Conservation (phyloP, 495 filamentous ascomycete species). For the Coniosporium apollinis region DNA sequence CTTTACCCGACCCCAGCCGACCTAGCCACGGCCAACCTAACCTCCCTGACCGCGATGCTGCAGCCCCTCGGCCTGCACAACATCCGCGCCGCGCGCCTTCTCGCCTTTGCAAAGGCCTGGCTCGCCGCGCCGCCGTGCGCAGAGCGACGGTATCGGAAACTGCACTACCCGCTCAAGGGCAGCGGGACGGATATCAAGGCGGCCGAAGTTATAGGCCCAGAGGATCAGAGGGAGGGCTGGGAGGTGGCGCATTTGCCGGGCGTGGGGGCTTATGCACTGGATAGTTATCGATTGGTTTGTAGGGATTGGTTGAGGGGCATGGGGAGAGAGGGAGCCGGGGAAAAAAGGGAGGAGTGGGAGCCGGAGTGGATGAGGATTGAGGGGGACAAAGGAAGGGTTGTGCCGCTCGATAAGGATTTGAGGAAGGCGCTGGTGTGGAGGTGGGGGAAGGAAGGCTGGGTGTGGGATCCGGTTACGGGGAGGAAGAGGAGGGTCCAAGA, state of each 20-base stretch:
- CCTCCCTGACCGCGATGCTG: neutral
- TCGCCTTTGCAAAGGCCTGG: neutral
- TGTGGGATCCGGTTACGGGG: too few species aligned
- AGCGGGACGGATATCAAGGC: conserved; percentile 1
- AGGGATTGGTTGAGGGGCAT: neutral
- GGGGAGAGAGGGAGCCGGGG: neutral
- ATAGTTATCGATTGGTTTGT: neutral
- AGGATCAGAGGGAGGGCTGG: conserved; percentile 1
- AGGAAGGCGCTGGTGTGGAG: neutral
- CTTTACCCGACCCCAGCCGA: neutral
- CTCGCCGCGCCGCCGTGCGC: neutral
- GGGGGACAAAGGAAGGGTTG: too few species aligned
- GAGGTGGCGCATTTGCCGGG: conserved; percentile 4
- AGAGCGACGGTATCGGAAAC: neutral
- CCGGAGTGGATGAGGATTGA: conserved; percentile 1
- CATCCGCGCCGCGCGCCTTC: neutral
- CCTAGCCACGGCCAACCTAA: neutral
- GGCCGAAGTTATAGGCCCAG: neutral
- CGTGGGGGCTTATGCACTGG: conserved; percentile 1
- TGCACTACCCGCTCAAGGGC: too few species aligned
- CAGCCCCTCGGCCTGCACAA: conserved; percentile 1
- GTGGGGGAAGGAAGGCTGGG: neutral
- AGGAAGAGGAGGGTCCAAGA: too few species aligned
- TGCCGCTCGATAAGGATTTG: conserved; percentile 1
- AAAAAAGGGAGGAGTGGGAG: neutral